phyloP scores from a whole-genome alignment of 1,284 basidiomycete species.

The Ganoderma lingzhi region DNA sequence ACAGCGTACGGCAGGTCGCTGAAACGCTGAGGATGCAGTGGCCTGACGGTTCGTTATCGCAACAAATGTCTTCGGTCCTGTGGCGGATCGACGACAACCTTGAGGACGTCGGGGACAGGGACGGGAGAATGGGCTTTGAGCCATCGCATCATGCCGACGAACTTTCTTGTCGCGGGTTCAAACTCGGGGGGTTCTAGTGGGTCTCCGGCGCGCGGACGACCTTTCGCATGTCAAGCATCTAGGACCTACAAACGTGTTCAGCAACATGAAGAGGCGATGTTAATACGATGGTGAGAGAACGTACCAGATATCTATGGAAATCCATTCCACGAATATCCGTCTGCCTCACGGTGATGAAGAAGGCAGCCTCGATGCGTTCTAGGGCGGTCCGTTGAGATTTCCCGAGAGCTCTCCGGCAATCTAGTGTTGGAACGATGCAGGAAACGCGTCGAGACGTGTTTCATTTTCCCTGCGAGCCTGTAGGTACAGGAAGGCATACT shows the following conservation, averaged over 20 bases:
- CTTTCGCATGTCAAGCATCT: neutral
- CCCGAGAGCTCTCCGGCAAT: neutral
- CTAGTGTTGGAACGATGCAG: neutral
- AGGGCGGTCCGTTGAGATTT: constrained; percentile 1
- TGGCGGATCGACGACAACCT: neutral
- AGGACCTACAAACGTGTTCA: constrained; percentile 1
- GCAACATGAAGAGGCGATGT: neutral
- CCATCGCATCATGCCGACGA: neutral
- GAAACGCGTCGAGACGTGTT: neutral
- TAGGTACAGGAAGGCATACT: neutral
- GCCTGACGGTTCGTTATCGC: neutral
- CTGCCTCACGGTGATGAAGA: constrained; percentile 5
- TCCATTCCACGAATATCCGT: neutral
- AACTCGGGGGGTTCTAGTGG: neutral
- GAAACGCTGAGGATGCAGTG: neutral
- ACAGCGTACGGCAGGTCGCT: neutral
- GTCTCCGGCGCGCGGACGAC: neutral
- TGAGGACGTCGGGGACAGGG: neutral
- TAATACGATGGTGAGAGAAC: neutral
- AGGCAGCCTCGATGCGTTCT: constrained; percentile 7
- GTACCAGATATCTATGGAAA: neutral
- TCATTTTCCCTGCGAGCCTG: neutral
- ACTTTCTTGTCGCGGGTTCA: neutral
- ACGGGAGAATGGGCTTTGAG: neutral
- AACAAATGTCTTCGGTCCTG: neutral